Conservation (phyloP, 495 filamentous ascomycete species). For the Neurospora hispaniola region DNA sequence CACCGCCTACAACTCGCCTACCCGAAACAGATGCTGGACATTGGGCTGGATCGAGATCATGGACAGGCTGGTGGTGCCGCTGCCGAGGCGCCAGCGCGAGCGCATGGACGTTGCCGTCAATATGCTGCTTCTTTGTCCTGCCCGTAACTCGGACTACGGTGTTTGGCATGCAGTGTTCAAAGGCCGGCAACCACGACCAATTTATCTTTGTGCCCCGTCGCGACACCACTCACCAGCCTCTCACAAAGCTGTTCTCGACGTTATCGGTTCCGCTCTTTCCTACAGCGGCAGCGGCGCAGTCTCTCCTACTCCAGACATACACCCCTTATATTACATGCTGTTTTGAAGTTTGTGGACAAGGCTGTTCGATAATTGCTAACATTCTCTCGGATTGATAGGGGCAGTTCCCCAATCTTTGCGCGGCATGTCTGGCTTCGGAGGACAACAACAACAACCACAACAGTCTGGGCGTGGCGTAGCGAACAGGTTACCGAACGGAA, state of each 20-base stretch:
- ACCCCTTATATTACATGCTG: neutral
- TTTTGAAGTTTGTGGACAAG: neutral
- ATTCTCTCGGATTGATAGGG: constrained; percentile 30
- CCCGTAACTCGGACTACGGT: neutral
- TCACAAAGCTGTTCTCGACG: neutral
- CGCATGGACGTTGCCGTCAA: neutral
- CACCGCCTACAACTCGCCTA: neutral
- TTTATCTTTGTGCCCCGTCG: neutral
- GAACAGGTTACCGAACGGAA: constrained; percentile 64
- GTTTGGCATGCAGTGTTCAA: neutral
- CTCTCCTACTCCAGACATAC: neutral
- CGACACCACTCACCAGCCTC: neutral
- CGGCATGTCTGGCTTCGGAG: constrained; percentile 58
- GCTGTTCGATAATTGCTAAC: constrained; percentile 11
- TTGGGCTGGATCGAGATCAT: neutral
- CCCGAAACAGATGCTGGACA: neutral
- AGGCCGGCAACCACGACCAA: neutral
- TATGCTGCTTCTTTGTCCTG: neutral
- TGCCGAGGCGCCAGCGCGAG: neutral
- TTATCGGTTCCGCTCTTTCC: neutral
- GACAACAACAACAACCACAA: constrained; percentile 50
- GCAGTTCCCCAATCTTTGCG: constrained; percentile 58
- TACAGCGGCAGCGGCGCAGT: neutral
- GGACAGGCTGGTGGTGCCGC: neutral
- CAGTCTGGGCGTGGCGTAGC: constrained; percentile 53